Conservation (phyloP, 805 yeast species). For the Metschnikowia dekortorum region DNA sequence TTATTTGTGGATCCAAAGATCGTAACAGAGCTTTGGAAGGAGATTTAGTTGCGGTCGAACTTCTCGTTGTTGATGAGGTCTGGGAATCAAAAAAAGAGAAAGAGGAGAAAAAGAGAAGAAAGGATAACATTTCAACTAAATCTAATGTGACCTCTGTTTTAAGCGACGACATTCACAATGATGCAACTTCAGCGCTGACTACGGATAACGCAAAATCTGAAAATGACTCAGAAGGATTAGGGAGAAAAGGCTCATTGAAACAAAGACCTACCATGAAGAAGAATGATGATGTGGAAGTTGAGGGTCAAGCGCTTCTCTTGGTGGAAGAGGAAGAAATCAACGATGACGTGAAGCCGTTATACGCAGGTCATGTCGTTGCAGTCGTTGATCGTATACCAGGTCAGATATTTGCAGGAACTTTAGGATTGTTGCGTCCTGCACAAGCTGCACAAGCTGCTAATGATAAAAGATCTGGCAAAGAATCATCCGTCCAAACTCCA, state of each 20-base stretch:
- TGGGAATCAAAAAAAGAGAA: constrained; percentile 96
- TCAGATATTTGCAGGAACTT: constrained; percentile 89
- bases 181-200: constrained; percentile 60
- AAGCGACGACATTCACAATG: constrained; percentile 72
- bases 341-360: constrained; percentile 88
- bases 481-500: constrained; percentile 41
- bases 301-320: constrained; percentile 87
- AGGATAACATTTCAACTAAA: constrained; percentile 48
- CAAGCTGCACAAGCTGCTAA: constrained; percentile 85
- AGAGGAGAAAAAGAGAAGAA: constrained; percentile 93
- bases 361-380: constrained; percentile 98
- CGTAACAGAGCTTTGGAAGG: constrained; percentile 97
- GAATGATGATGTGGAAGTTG: constrained; percentile 97
- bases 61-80: constrained; percentile 92
- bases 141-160: constrained; percentile 34
- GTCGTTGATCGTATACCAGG: constrained; percentile 97
- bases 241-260: constrained; percentile 83
- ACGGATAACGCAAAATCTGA: constrained; percentile 31
- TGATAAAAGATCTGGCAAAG: constrained; percentile 44
- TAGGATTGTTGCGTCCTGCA: constrained; percentile 91
- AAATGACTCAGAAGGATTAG: constrained; percentile 31
- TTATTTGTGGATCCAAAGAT: constrained; percentile 97
- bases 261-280: constrained; percentile 97
- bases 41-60: constrained; percentile 92
- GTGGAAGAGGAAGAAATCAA: constrained; percentile 95